Percentiles rank a stretch among this genome's conserved stretches.
Conservation (phyloP, 768 basidiomycete species). For the Lactarius hatsudake region DNA sequence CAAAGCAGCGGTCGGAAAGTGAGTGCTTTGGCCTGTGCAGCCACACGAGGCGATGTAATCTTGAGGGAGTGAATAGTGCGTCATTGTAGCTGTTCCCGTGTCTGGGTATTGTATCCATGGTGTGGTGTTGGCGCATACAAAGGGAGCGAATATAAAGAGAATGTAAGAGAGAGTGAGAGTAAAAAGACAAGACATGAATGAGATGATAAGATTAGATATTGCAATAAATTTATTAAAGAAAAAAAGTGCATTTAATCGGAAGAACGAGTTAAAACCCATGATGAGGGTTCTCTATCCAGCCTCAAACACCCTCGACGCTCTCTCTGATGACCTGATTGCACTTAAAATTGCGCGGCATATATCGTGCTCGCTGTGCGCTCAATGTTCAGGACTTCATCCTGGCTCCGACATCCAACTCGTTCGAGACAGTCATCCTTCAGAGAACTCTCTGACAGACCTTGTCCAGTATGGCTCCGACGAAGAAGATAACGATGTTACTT, state of each 20-base stretch:
- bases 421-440: slow-evolving; percentile 45
- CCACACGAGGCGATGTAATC: slow-evolving; percentile 72
- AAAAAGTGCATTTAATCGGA: slow-evolving; percentile 1
- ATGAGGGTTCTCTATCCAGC: slow-evolving; percentile 73
- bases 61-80: slow-evolving; percentile 60
- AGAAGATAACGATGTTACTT: slow-evolving; percentile 50
- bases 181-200: neutral
- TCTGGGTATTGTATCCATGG: slow-evolving; percentile 65
- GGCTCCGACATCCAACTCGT: slow-evolving; percentile 54
- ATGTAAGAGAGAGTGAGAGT: neutral
- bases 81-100: slow-evolving; percentile 68
- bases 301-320: slow-evolving; percentile 47
- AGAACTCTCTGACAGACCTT: slow-evolving; percentile 50
- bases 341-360: slow-evolving; percentile 86
- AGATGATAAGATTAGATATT: slow-evolving; percentile 10
- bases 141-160: slow-evolving; percentile 26
- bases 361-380: slow-evolving; percentile 58
- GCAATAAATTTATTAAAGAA: slow-evolving; percentile 1
- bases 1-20: slow-evolving; percentile 78
- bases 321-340: slow-evolving; percentile 50
- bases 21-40: slow-evolving; percentile 51
- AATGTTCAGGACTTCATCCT: slow-evolving; percentile 74
- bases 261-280: slow-evolving; percentile 16
- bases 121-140: slow-evolving; percentile 28
- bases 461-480: slow-evolving; percentile 72